A percentile compares a stretch with the other conserved stretches of the same genome.
These are phyloP conservation scores for Trametes cinnabarina DNA, from an alignment of 768 basidiomycete genomes.

Conservation along the genomic window DNA sequence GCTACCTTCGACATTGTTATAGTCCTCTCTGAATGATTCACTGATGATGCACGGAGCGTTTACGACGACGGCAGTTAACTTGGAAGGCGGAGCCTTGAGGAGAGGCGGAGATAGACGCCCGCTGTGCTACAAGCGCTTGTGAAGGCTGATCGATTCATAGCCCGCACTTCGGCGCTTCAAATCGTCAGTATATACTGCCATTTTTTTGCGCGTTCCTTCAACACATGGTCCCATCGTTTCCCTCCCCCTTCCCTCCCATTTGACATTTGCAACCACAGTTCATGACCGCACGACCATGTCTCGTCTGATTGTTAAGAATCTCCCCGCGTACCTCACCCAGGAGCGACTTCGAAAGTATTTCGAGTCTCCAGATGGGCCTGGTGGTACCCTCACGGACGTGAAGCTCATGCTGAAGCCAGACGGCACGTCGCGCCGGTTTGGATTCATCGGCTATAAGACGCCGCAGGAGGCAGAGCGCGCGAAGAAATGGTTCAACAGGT, in stretches of 20 bases:
- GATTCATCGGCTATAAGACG: slow-evolving; percentile 88
- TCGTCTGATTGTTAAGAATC: slow-evolving; percentile 78
- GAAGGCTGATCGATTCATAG: not conserved
- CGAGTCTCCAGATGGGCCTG: slow-evolving; percentile 55
- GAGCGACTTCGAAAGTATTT: slow-evolving; percentile 68
- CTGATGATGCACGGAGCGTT: not conserved
- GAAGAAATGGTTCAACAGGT: slow-evolving; percentile 80
- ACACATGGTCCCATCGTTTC: not conserved
- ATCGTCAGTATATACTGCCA: not conserved
- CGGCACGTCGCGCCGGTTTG: slow-evolving; percentile 84
- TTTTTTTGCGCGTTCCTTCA: slow-evolving; percentile 2
- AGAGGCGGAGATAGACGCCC: slow-evolving; percentile 3
- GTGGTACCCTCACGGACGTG: slow-evolving; percentile 79
- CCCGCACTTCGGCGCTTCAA: slow-evolving; percentile 9
- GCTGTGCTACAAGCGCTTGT: not conserved
- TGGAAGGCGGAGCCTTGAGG: not conserved
- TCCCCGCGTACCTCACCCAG: slow-evolving; percentile 68
- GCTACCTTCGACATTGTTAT: slow-evolving; percentile 10
- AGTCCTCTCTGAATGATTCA: not conserved
- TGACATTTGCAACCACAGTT: not conserved
- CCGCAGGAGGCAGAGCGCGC: slow-evolving; percentile 72
- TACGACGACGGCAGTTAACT: not conserved
- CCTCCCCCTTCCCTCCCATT: not conserved
- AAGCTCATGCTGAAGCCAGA: slow-evolving; percentile 75
- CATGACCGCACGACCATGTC: slow-evolving; percentile 50